Base-by-base conservation (phyloP, 768 basidiomycete genomes). In the Lactifluus hygrophoroides region DNA sequence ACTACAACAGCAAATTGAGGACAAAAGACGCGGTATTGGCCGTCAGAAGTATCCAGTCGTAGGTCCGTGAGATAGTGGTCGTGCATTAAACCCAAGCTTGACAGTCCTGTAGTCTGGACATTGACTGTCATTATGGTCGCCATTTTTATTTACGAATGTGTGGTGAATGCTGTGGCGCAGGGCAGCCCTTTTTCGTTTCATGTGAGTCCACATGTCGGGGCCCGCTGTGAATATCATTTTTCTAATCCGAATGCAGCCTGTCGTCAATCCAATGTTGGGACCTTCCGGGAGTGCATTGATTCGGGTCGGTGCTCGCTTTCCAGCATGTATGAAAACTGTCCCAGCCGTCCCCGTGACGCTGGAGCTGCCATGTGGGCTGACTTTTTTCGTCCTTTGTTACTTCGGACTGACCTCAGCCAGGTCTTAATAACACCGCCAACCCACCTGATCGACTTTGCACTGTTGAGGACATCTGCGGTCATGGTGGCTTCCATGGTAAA, bases 251-350 rank as follows among this genome's bases (percentile, higher is more conserved):
- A 17, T 35, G 14, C 57, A 91, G 86, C 90, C 90, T 21, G 77
- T 80, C 3, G 81, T 93, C 52, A 95, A 94, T 66, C 84, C 85
- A 4, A 91, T 95, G 90, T 76, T 98, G 17, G 95, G 95, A 2
- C 95, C 95, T 3, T 87, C 90, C 0, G 81, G 79, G 48, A 85
- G 84, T 46, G 91, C 86, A 2, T 75, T 98, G 14, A 90, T 97
- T 58, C 82, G 87, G 65, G 74, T 91, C 51, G 94, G 94, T 3
- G 93, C 95, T 23, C 88, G 95, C 27, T 96, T 94, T 68, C 89
- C 90, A 14, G 88, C 94, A 0, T 95, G 93, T 65, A 94, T 94
- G 89, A 94, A 92, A 68, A 64, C 70, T 5, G 83, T 93, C 7
- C 64, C 71, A 30, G 77, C 71, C 10, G 70, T 90, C 11, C 78